Base-by-base conservation (phyloP, 192 early-diverging fungal genomes). In the Coemansia sp. region DNA sequence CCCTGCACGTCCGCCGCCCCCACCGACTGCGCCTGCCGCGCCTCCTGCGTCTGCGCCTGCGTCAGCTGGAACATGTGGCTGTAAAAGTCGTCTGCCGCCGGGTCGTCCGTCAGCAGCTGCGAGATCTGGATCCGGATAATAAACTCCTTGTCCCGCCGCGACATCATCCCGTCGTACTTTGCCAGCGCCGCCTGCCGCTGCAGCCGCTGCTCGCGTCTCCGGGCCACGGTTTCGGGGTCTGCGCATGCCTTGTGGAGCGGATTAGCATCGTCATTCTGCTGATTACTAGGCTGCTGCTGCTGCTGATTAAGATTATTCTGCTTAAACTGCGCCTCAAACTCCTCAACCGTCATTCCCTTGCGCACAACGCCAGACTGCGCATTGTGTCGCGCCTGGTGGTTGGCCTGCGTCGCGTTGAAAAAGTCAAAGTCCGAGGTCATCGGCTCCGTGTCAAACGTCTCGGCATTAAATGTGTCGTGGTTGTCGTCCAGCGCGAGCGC, bases 61-160 rank as follows among this genome's bases (percentile, higher is more conserved):
- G 90, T 83, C 23, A 89, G 83, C 25, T 87, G 87, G 80, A 89
- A 94, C 47, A 97, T 88, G 62, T 96, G 92, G 72, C 89, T 94
- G 75, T 99, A 99, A 66, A 97, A 99, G 62, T 99, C 97, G 56
- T 97, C 95, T 5, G 86, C 81, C 22, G 86, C 89, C 24, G 97
- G 97, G 66, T 97, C 92, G 48, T 93, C 93, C 3, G 91, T 89
- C 3, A 94, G 92, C 29, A 99, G 84, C 75, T 98, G 94, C 29
- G 91, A 88, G 29, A 99, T 87, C 74, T 99, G 97, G 56, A 98
- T 95, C 43, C 89, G 86, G 38, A 94, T 86, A 70, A 99, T 92
- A 31, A 88, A 85, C 53, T 99, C 95, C 81, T 95, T 98, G 79
- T 99, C 95, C 56, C 86, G 85, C 58, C 89, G 86, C 7, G 89